phyloP scores from a whole-genome alignment of 129 eudicot genomes.

The Flaveria bidentis region DNA sequence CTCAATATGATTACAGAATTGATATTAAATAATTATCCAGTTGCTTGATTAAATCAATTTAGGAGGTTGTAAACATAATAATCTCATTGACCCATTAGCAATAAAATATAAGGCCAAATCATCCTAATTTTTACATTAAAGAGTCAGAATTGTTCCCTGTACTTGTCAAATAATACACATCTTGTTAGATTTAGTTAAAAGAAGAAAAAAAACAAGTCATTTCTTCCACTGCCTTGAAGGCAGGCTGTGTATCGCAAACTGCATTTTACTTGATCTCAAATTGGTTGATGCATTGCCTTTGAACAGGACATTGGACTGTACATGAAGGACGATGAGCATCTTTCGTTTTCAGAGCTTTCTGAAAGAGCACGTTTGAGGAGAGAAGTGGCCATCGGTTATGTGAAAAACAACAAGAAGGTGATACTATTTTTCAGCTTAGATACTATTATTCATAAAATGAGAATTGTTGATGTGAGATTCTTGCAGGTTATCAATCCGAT shows the following conservation, averaged over 20 bases:
- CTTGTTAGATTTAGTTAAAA: neutral
- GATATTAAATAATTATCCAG: neutral
- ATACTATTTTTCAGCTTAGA: neutral
- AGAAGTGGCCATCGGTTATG: slow-evolving; percentile 96
- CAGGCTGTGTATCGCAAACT: no score
- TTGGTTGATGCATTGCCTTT: slow-evolving; percentile 23
- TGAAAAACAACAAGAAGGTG: slow-evolving; percentile 84
- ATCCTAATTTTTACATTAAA: neutral
- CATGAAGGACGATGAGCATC: slow-evolving; percentile 77
- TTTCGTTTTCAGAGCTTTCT: slow-evolving; percentile 77
- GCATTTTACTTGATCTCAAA: neutral
- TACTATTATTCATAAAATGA: neutral
- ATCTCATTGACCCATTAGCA: neutral
- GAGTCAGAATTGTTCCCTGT: neutral
- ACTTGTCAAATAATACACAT: neutral
- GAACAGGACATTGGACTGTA: slow-evolving; percentile 76
- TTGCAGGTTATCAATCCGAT: slow-evolving; percentile 86
- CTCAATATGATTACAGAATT: neutral
- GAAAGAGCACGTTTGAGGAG: slow-evolving; percentile 82
- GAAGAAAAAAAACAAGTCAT: no score
- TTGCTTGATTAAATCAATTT: neutral
- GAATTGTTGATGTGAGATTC: neutral
- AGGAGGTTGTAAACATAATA: neutral
- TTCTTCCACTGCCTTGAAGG: no score
- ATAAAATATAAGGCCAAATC: neutral